Conservation (phyloP, 305 asterid genomes). For the Fraxinus velutina region DNA sequence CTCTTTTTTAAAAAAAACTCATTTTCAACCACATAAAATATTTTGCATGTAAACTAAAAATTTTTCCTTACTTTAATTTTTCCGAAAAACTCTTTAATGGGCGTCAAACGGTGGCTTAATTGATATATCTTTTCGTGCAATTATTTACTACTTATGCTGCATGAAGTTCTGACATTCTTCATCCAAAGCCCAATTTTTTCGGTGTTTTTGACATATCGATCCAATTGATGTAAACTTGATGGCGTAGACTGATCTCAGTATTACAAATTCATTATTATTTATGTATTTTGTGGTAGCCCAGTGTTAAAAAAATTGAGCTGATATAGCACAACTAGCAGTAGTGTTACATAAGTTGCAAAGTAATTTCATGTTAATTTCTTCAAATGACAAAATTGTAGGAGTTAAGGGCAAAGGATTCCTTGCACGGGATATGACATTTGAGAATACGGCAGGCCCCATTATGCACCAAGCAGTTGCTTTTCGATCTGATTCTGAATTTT, state of each 20-base stretch:
- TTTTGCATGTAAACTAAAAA: not conserved
- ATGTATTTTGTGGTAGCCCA: not conserved
- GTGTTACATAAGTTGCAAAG: not conserved
- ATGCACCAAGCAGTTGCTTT: slow-evolving; percentile 70
- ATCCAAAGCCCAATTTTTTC: slow-evolving; percentile 1
- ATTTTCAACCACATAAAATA: too few species aligned
- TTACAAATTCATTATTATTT: not conserved
- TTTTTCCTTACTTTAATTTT: too few species aligned
- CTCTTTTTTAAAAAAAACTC: too few species aligned
- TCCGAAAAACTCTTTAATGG: not conserved
- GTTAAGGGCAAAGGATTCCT: slow-evolving; percentile 60
- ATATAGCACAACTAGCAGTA: not conserved
- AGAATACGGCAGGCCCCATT: slow-evolving; percentile 65
- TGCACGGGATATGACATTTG: slow-evolving; percentile 61
- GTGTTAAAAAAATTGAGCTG: not conserved
- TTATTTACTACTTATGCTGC: not conserved
- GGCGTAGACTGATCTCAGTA: not conserved
- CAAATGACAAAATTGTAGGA: slow-evolving; percentile 34
- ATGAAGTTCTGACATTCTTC: not conserved
- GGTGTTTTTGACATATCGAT: not conserved
- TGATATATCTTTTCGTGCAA: not conserved
- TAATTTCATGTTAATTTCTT: not conserved
- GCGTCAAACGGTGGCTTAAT: not conserved
- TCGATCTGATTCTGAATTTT: slow-evolving; percentile 56
- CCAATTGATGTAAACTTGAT: not conserved